Base-by-base conservation (phyloP, 2,329 filamentous ascomycete species). In the Dactylonectria macrodidyma region DNA sequence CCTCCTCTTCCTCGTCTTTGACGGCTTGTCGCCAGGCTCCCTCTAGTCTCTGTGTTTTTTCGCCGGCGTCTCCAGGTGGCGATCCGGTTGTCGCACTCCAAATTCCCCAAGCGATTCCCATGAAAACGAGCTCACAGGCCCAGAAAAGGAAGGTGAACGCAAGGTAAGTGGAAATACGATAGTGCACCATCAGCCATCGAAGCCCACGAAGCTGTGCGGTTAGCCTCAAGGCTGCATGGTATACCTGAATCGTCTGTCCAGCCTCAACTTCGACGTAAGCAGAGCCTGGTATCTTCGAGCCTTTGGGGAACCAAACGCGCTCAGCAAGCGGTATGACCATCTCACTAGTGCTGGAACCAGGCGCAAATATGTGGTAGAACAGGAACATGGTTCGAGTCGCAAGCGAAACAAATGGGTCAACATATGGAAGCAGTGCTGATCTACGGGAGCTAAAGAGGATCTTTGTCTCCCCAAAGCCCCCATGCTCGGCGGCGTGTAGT, bases 101-200 rank as follows among this genome's bases (percentile, higher is more conserved):
- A 73, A 87, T 52, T 2, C 87, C 78, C 92, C 93, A 97, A 0
- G 88, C 90, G 1, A 91, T 44, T 1, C 85, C 84, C 78, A 93
- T 88, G 48, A 91, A 92, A 0, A 90, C 71, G 75, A 97, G 86
- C 77, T 95, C 94, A 12, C 90, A 89, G 1, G 84, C 78, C 94
- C 95, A 98, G 80, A 98, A 98, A 0, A 89, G 73, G 1, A 84
- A 80, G 0, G 91, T 93, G 75, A 95, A 92, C 1, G 91, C 76
- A 1, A 92, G 59, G 66, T 94, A 95, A 5, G 90, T 90, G 2
- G 90, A 79, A 41, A 96, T 76, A 12, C 92, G 90, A 82, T 95
- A 92, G 68, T 94, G 91, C 76, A 96, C 96, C 93, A 99, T 97
- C 62, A 95, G 75, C 90, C 93, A 96, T 56, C 92, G 85, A 68